Percentiles rank a stretch among this genome's conserved stretches.
Evolutionary conservation across 192 early-diverging fungal species (phyloP).

Genomic region (Dispira simplex): DNA sequence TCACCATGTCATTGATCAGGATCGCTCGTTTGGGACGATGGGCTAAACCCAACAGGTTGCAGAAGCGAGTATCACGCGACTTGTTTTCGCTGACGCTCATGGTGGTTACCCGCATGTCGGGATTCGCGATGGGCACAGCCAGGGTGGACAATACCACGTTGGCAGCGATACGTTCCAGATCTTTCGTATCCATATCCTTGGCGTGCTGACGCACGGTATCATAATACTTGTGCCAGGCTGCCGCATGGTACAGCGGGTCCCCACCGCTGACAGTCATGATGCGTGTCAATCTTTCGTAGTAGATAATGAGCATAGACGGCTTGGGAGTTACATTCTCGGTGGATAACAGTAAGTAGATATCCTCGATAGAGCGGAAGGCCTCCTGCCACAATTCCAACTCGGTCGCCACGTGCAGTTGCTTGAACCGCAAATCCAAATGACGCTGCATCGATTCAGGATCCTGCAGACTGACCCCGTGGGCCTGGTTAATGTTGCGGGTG

Average conservation of each 20-base stretch:
- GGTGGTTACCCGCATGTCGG: conserved; percentile 53
- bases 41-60: conserved; percentile 73
- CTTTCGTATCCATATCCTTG: conserved; percentile 69
- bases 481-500: conserved; percentile 79
- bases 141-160: conserved; percentile 87
- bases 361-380: conserved; percentile 92
- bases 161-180: conserved; percentile 81
- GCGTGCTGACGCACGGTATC: conserved; percentile 54
- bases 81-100: conserved; percentile 64
- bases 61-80: conserved; percentile 60
- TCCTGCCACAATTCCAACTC: conserved; percentile 99
- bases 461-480: conserved; percentile 85
- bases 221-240: conserved; percentile 89
- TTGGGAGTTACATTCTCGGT: conserved; percentile 79
- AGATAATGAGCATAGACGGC: conserved; percentile 91
- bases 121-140: conserved; percentile 90
- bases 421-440: conserved; percentile 90
- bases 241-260: conserved; percentile 96
- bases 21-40: conserved; percentile 73
- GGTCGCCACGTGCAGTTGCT: conserved; percentile 88
- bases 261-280: conserved; percentile 88
- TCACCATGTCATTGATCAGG: conserved; percentile 80
- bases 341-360: conserved; percentile 87
- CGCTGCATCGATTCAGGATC: conserved; percentile 94
- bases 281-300: conserved; percentile 94